Evolutionary conservation across 345 rosid genomes (phyloP), one percentile per base, ranked within the genome.

Genomic region (Populus simonii): DNA sequence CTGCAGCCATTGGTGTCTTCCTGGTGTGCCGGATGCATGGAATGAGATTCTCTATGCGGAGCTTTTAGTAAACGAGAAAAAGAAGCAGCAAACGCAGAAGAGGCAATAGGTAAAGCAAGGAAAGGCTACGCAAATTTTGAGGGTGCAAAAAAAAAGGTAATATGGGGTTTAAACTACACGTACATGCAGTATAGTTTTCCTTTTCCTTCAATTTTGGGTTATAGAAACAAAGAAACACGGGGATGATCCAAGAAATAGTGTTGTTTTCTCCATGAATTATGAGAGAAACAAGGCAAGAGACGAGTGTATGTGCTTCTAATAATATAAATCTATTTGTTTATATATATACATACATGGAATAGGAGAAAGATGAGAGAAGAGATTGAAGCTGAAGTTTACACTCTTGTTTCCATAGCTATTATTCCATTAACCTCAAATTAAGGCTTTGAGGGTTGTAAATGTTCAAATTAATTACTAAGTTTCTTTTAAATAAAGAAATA

Each of bases 1-100:
- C 76, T 96, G 99, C 86, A 93, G 99, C 87, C 99, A 96, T 51
- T 96, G 99, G 99, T 96, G 99, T 86, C 97, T 96, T 70, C 98
- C 99, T 0, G 99, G 99, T 0, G 98, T 96, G 33, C 99, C 98
- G 0, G 99, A 96, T 73, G 79, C 91, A 0, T 96, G 99, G 99
- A 96, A 96, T 49, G 97, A 93, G 80, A 87, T 96, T 75, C 85
- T 96, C 68, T 96, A 91, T 1, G 94, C 93, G 0, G 90, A 96
- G 83, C 83, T 96, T 49, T 80, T 94, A 5, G 78, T 94, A 63
- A 88, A 86, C 47, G 87, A 90, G 80, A 55, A 74, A 79, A 85
- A 79, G 77, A 83, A 85, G 84, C 76, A 67, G 57, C 87, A 84
- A 77, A 80, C 76, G 51, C 88, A 85, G 75, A 84, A 78, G 75